A percentile compares a stretch with the other conserved stretches of the same genome.
phyloP scores from a whole-genome alignment of 192 early-diverging fungal genomes.

The Coemansia asiatica region DNA sequence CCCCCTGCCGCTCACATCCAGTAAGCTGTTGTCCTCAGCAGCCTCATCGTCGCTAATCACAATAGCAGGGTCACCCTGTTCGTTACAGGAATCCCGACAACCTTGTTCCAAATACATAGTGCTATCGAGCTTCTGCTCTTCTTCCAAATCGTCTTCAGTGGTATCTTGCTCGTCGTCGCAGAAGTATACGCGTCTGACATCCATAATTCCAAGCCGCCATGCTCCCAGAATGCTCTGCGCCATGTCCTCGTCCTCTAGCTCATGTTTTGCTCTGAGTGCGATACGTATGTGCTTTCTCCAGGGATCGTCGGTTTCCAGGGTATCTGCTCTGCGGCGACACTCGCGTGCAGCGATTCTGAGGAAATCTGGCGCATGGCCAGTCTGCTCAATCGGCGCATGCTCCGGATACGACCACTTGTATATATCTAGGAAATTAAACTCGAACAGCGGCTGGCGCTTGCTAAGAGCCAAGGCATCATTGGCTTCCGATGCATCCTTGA shows the following conservation, averaged over 20 bases:
- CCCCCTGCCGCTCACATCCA: not conserved
- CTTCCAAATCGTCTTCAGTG: constrained; percentile 10
- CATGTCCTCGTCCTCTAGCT: constrained; percentile 19
- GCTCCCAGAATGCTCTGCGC: constrained; percentile 35
- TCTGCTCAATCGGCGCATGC: constrained; percentile 14
- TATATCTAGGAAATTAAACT: constrained; percentile 46
- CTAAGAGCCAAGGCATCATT: not conserved
- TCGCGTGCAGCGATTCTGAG: constrained; percentile 43
- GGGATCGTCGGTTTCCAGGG: constrained; percentile 23
- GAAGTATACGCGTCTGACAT: constrained; percentile 47
- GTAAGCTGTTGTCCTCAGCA: constrained; percentile 35
- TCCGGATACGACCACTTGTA: constrained; percentile 50
- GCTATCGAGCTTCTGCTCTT: not conserved
- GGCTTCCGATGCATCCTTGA: not conserved
- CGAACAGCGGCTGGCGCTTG: constrained; percentile 15
- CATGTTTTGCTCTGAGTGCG: constrained; percentile 12
- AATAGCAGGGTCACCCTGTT: constrained; percentile 21
- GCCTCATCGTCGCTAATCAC: constrained; percentile 52
- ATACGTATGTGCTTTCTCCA: constrained; percentile 32
- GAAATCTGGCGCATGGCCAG: constrained; percentile 32
- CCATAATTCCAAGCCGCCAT: constrained; percentile 46
- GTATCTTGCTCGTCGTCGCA: constrained; percentile 28
- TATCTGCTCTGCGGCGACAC: constrained; percentile 23
- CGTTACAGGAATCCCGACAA: not conserved
- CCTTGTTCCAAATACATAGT: not conserved